A percentile compares a stretch with the other conserved stretches of the same genome.
These are phyloP conservation scores for Acanthamoeba comandoni DNA, from an alignment of 208 protist species.

Conservation along the genomic window DNA sequence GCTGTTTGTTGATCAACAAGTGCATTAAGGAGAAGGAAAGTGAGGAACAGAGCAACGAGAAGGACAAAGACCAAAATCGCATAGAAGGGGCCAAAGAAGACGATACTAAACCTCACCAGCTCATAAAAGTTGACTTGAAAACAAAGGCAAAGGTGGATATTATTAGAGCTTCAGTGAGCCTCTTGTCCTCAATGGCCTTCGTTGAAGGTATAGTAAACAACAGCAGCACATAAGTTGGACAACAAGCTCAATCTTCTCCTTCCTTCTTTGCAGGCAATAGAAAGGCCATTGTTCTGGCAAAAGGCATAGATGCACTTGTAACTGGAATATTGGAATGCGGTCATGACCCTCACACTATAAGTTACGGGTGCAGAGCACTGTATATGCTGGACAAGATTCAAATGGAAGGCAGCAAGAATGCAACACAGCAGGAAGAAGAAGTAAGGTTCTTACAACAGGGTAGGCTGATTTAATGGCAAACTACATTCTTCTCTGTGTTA, in stretches of 20 bases:
- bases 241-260: not conserved
- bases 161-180: conserved; percentile 36
- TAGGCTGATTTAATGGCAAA: too few relatives aligned
- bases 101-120: not conserved
- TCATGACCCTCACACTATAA: conserved; percentile 50
- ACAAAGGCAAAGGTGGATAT: conserved; percentile 20
- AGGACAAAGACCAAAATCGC: not conserved
- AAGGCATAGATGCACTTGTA: conserved; percentile 40
- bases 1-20: conserved; percentile 47
- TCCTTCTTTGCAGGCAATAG: conserved; percentile 21
- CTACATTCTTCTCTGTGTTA: too few relatives aligned
- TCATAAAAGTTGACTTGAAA: not conserved
- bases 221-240: not conserved
- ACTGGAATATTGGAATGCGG: conserved; percentile 7
- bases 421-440: too few relatives aligned
- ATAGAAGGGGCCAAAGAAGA: not conserved
- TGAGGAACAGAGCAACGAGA: not conserved
- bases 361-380: conserved; percentile 67
- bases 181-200: conserved; percentile 60
- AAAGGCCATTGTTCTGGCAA: conserved; percentile 24
- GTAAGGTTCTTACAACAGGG: too few relatives aligned
- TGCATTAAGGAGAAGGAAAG: conserved; percentile 11
- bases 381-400: conserved; percentile 68
- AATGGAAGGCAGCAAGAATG: too few relatives aligned
- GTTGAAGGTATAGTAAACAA: conserved; percentile 16